Base-by-base conservation (phyloP, 306 rosid species). In the Biancaea sappan region DNA sequence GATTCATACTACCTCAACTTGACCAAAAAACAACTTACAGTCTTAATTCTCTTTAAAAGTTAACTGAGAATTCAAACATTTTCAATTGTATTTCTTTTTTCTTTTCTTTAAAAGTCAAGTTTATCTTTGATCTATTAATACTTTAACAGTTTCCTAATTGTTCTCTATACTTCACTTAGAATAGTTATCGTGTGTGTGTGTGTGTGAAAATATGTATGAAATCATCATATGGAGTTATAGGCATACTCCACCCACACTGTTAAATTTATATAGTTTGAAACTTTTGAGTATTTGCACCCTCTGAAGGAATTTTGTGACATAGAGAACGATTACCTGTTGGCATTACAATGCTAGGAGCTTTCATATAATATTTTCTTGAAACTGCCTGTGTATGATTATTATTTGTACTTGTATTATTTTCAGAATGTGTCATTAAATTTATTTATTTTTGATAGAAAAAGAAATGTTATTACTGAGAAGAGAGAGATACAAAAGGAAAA, bases 281-380 rank as follows among this genome's bases (percentile, higher is more conserved):
- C 62, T 26, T 53, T 22, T 5, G 37, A 4, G 19, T 25, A 31
- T 32, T 59, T 14, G 3, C 43, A 59, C 43, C 41, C 6, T 1
- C 43, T 11, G 40, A 29, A n/a, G 38, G 1, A 34, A 8, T 34
- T 61, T 12, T 54, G 13, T 34, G 15, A 46, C 16, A 2, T 25
- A 18, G 67, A 2, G 58, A 65, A 21, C 47, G 56, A 58, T 65
- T 76, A 32, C 69, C 66, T 25, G 22, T 48, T 59, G 65, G 47
- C 57, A 59, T 69, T 69, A 14, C 52, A 25, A 65, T 74, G 34
- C 47, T 69, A 56, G 40, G 52, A 35, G 44, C 56, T 60, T 29
- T 79, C 66, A 43, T 58, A 47, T 52, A 48, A 66, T 58, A 60
- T 16, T 51, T 43, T 47, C 32, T 68, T 53, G 69, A 43, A 61